Evolutionary conservation across 129 eudicot species (phyloP).

Genomic region (Artemisia argyi): DNA sequence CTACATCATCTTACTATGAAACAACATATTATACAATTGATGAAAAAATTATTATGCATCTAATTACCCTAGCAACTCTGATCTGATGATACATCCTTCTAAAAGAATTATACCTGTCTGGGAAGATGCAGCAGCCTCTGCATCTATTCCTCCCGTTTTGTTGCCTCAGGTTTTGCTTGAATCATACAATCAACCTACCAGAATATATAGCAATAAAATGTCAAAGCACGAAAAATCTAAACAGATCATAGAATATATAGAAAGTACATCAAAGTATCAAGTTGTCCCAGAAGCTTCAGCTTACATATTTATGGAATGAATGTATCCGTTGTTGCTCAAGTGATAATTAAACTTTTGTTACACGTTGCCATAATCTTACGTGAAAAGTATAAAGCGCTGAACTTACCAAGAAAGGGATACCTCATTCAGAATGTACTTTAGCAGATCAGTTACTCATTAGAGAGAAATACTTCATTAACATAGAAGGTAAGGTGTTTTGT

Average conservation of each 20-base stretch:
- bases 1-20: too few species aligned
- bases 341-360: background rate
- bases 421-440: too few species aligned
- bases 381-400: too few species aligned
- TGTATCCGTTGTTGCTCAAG: slow-evolving; percentile 97
- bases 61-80: too few species aligned
- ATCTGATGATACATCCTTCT: background rate
- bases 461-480: too few species aligned
- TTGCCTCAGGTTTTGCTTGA: slow-evolving; percentile 89
- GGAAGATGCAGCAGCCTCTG: slow-evolving; percentile 94
- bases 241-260: background rate
- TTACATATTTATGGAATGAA: slow-evolving; percentile 88
- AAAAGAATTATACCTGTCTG: slow-evolving; percentile 56
- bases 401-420: too few species aligned
- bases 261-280: background rate
- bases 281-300: slow-evolving; percentile 26
- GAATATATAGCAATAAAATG: background rate
- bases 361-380: too few species aligned
- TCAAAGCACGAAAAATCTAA: background rate
- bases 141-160: slow-evolving; percentile 82
- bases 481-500: too few species aligned
- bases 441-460: too few species aligned
- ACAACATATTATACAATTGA: too few species aligned
- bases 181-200: slow-evolving; percentile 87
- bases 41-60: too few species aligned